These are phyloP conservation scores for Aegilops bicornis DNA, from an alignment of 176 grass and related monocot genomes.

Conservation along the genomic window DNA sequence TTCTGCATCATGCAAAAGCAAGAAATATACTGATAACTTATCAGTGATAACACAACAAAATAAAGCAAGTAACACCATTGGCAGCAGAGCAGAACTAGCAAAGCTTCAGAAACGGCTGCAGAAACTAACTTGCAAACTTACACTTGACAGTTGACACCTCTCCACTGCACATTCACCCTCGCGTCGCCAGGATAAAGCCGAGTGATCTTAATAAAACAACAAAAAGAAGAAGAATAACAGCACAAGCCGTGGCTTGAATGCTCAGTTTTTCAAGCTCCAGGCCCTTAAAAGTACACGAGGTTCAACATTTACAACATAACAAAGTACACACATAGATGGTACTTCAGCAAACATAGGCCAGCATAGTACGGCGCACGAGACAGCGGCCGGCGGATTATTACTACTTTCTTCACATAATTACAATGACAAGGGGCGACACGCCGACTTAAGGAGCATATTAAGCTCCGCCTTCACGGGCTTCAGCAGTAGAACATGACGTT, in stretches of 20 bases:
- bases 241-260: not conserved
- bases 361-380: not conserved
- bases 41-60: not conserved
- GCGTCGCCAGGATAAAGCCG: not conserved
- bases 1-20: not conserved
- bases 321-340: not conserved
- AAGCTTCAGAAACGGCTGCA: no score
- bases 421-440: not conserved
- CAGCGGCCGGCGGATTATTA: slow-evolving; percentile 26
- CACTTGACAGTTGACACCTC: not conserved
- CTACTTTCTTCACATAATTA: slow-evolving; percentile 10
- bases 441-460: not conserved
- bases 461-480: not conserved
- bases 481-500: slow-evolving; percentile 95
- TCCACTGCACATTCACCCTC: no score
- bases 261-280: not conserved
- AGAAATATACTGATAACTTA: not conserved
- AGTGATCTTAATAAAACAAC: not conserved
- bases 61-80: no score
- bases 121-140: not conserved
- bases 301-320: not conserved
- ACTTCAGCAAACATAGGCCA: slow-evolving; percentile 3
- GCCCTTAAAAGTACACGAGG: not conserved
- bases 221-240: not conserved
- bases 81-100: not conserved